Percentiles rank a stretch among this genome's conserved stretches.
phyloP scores from a whole-genome alignment of 108 stramenopile species.

The Epipyxis sp. region DNA sequence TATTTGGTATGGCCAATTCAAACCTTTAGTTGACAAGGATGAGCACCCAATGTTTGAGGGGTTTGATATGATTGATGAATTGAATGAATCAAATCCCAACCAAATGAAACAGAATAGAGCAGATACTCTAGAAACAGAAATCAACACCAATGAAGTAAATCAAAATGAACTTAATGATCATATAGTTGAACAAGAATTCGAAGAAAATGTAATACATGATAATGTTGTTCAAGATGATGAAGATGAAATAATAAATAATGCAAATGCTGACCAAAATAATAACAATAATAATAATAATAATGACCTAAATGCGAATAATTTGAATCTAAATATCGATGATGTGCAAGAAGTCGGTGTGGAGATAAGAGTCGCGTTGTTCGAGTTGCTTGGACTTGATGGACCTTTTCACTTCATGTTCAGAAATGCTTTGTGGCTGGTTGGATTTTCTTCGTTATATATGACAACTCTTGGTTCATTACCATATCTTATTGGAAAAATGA shows the following conservation, averaged over 20 bases:
- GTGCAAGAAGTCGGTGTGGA: background rate
- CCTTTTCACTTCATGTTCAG: background rate
- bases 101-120: no score
- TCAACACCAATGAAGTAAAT: background rate
- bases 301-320: constrained; percentile 8
- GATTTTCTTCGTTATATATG: constrained; percentile 2
- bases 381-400: constrained; percentile 9
- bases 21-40: no score
- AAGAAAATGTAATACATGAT: constrained; percentile 12
- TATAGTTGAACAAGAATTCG: background rate
- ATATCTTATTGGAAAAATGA: background rate
- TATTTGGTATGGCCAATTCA: no score
- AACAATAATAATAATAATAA: background rate
- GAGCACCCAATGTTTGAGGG: background rate
- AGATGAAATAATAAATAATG: background rate
- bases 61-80: no score
- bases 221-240: background rate
- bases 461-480: background rate
- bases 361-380: constrained; percentile 2
- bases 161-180: background rate
- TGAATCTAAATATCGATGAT: background rate
- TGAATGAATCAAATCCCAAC: no score
- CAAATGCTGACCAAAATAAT: background rate
- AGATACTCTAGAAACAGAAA: background rate
- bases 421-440: constrained; percentile 17